Evolutionary conservation across 2,329 filamentous ascomycete species (phyloP), one percentile per base, ranked within the genome.

Genomic region (Diplocarpon rosae): DNA sequence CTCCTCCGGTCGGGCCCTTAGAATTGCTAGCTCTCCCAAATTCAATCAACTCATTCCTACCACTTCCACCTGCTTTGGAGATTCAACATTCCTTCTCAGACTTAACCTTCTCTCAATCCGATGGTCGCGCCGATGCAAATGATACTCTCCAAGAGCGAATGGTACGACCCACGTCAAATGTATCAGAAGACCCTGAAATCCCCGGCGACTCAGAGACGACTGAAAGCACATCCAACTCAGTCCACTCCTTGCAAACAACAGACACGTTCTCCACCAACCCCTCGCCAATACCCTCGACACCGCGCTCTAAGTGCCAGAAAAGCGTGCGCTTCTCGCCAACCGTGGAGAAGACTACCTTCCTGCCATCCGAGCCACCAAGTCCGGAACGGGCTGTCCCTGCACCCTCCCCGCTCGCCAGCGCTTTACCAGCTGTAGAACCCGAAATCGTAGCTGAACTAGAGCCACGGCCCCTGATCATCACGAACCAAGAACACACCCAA

Each of bases 401-500:
- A 24, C 20, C 20, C 20, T 24, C 11, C 11, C 37, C 2, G 10
- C 30, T 10, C 30, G n/a, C 30, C 30, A 32, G 3, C 30, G 20
- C 20, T 24, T 7, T 24, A 24, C 20, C 20, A 24, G 20, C 20
- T 24, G 20, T 24, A 24, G 20, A 24, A 24, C 7, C 20, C 20
- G 20, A 24, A 4, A 24, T 24, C 7, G 7, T 7, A 24, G 20
- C 20, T 24, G 7, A 24, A 7, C 4, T 24, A 7, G 20, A 24
- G 20, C 20, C 3, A 7, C 20, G 7, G 3, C 30, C 30, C 11
- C 30, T 14, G 9, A 38, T 43, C 7, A 62, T 71, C 46, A 56
- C 68, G 45, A 67, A 78, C 66, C 64, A 83, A 65, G 92, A 98
- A 58, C 88, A 95, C 59, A 78, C 95, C n/a, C 92, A 96, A 61